phyloP scores from a whole-genome alignment of 176 grass and related monocot genomes.

The Metroxylon sagu region DNA sequence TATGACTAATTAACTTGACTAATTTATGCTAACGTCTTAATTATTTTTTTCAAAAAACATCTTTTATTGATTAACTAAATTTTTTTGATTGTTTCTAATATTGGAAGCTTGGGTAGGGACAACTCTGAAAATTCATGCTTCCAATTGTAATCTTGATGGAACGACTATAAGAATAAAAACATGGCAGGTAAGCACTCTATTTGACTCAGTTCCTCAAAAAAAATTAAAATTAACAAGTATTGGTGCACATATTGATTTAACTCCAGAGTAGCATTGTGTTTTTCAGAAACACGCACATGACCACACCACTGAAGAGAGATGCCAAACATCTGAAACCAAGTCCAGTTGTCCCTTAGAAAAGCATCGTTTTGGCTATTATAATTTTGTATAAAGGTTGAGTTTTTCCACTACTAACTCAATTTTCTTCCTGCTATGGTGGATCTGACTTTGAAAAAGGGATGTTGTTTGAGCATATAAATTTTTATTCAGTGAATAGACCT shows the following conservation, averaged over 20 bases:
- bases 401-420: background rate
- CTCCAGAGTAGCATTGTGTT: too few species aligned
- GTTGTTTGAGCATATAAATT: background rate
- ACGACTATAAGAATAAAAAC: conserved; percentile 4
- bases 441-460: conserved; percentile 1
- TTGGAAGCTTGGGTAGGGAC: background rate
- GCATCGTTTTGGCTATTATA: too few species aligned
- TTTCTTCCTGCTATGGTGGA: conserved; percentile 1
- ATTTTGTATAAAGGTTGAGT: background rate
- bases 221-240: background rate
- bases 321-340: too few species aligned
- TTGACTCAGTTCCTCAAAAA: background rate
- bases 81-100: background rate
- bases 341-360: background rate
- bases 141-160: background rate
- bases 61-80: too few species aligned
- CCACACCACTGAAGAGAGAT: too few species aligned
- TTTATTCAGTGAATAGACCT: background rate
- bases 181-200: background rate
- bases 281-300: too few species aligned
- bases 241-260: too few species aligned
- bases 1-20: too few species aligned
- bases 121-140: background rate
- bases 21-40: too few species aligned
- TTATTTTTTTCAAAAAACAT: too few species aligned